Evolutionary conservation across 805 yeast genomes (phyloP), one percentile per base, ranked within the genome.

Genomic region (Suhomyces xylopsoci): DNA sequence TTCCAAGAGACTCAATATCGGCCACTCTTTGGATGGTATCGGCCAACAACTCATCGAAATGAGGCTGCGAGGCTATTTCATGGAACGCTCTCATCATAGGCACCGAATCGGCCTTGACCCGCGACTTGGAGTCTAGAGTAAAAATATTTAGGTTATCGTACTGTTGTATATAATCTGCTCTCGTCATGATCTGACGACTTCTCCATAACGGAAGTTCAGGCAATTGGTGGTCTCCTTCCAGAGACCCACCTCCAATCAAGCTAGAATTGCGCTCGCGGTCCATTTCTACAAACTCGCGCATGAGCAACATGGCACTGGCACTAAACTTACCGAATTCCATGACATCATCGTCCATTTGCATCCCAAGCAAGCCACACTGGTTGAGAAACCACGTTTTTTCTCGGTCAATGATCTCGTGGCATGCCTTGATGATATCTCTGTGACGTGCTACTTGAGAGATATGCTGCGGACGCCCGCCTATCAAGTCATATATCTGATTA

Each of bases 1-100:
- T 79, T 7, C 85, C 87, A 51, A 89, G 71, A 0, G 90, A 80
- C 68, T 89, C 96, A 48, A 89, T 89, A 24, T 84, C 93, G 3
- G 81, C 78, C 2, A 89, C 88, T 48, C 96, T 71, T 49, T 84
- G 82, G 8, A 81, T 68, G 0, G 93, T 85, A 48, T 85, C 88
- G 15, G 80, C 78, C 26, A 89, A 68, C 20, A 88, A 69, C 52
- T 83, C 79, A 45, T 86, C 84, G 58, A 89, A 89, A 7, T 86
- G 88, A 0, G 89, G 87, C 67, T 82, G 84, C 2, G 81, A 71
- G 1, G 85, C 85, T 49, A 89, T 86, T 63, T 89, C 96, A 54
- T 87, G 82, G 64, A 89, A 89, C 5, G 93, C 96, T 58, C 92
- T 79, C 96, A 89, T 87, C 96, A 89, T 88, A 1, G 93, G 92